phyloP scores from a whole-genome alignment of 2,329 filamentous ascomycete genomes.

The Grosmannia clavigera region DNA sequence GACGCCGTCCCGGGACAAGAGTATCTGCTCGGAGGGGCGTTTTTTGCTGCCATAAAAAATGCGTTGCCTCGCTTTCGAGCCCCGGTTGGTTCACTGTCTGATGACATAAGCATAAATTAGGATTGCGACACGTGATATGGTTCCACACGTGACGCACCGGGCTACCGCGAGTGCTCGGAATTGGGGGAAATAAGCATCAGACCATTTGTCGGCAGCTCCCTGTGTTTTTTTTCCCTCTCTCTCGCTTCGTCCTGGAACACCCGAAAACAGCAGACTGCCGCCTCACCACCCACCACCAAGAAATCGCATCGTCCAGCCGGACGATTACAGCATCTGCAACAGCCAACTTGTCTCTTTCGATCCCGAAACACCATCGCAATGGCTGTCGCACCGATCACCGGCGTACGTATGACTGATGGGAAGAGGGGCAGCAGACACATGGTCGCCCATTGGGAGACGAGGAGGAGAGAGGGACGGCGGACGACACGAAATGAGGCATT shows the following conservation, averaged over 20 bases:
- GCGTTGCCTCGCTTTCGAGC: background rate
- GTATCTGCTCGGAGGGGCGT: background rate
- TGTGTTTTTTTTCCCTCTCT: conserved; percentile 10
- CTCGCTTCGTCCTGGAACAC: background rate
- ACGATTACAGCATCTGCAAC: background rate
- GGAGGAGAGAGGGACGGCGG: background rate
- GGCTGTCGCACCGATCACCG: conserved; percentile 45
- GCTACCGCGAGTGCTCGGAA: conserved; percentile 4
- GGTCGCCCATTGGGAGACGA: background rate
- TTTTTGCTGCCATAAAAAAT: background rate
- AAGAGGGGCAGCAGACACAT: background rate
- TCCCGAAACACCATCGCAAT: conserved; percentile 26
- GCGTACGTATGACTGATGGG: conserved; percentile 33
- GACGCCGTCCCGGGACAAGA: conserved; percentile 11
- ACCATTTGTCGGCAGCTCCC: conserved; percentile 11
- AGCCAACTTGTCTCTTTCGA: background rate
- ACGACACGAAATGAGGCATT: background rate
- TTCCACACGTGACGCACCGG: conserved; percentile 10
- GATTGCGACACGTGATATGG: background rate
- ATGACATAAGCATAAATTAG: background rate
- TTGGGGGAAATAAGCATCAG: conserved; percentile 13
- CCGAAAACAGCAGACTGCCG: background rate
- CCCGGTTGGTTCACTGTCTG: background rate
- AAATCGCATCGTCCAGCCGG: background rate
- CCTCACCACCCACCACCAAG: background rate